phyloP scores from a whole-genome alignment of 2,329 filamentous ascomycete genomes.

The Penicillium psychrosexuale region DNA sequence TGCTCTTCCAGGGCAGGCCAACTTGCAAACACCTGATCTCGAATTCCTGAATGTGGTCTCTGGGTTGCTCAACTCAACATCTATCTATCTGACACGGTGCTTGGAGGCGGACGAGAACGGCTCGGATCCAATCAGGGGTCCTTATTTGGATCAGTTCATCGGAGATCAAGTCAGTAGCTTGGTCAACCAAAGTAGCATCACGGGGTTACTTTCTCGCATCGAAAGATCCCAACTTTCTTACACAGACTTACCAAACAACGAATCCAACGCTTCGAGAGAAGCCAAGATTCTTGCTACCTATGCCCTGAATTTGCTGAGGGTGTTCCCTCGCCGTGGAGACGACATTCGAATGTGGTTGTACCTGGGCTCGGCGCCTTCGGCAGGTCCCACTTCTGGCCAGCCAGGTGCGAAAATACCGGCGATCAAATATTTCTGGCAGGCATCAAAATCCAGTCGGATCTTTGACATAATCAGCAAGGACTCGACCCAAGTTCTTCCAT shows the following conservation, averaged over 20 bases:
- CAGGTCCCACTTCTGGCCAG: conserved; percentile 33
- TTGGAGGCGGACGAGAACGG: conserved; percentile 46
- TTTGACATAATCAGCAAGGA: conserved; percentile 58
- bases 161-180: conserved; percentile 65
- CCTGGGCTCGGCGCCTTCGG: conserved; percentile 60
- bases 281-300: conserved; percentile 79
- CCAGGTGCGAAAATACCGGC: conserved; percentile 54
- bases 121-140: conserved; percentile 27
- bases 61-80: conserved; percentile 54
- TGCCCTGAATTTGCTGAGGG: conserved; percentile 76
- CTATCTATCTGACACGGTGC: conserved; percentile 51
- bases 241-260: conserved; percentile 19
- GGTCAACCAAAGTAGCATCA: conserved; percentile 72
- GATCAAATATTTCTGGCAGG: conserved; percentile 82
- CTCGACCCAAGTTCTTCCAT: conserved; percentile 55
- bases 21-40: conserved; percentile 47
- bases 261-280: conserved; percentile 51
- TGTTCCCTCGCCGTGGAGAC: conserved; percentile 76
- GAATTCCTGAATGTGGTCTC: conserved; percentile 58
- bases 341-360: conserved; percentile 95
- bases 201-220: conserved; percentile 54
- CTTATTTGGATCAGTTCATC: conserved; percentile 53
- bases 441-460: conserved; percentile 55
- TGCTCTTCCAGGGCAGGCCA: conserved; percentile 39
- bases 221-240: conserved; percentile 27